Conservation (phyloP, 805 yeast species). For the Metschnikowia henanensis region DNA sequence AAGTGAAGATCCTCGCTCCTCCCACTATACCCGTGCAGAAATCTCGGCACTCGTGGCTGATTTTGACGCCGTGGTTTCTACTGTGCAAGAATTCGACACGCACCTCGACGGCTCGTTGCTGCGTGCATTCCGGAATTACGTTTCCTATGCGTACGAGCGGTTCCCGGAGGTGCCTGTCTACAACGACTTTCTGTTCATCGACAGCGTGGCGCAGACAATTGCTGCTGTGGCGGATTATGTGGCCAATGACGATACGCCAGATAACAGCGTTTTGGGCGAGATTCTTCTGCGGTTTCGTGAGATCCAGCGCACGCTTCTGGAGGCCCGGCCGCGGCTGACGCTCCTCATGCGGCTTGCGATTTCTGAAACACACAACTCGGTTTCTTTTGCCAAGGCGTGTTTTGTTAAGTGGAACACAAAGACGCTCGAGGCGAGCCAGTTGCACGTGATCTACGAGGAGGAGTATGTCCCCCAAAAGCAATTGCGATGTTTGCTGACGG, state of each 20-base stretch:
- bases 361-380: slow-evolving; percentile 14
- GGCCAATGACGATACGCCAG: slow-evolving; percentile 23
- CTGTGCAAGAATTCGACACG: slow-evolving; percentile 27
- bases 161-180: slow-evolving; percentile 19
- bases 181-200: slow-evolving; percentile 25
- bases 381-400: not conserved
- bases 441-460: slow-evolving; percentile 13
- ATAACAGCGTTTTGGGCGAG: slow-evolving; percentile 19
- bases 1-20: not conserved
- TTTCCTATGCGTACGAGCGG: slow-evolving; percentile 21
- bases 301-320: slow-evolving; percentile 18
- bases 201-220: slow-evolving; percentile 20
- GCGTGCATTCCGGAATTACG: slow-evolving; percentile 23
- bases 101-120: slow-evolving; percentile 26
- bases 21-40: not conserved
- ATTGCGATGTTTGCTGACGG: not conserved
- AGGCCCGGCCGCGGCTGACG: slow-evolving; percentile 17
- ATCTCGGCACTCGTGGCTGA: slow-evolving; percentile 11
- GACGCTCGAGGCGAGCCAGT: slow-evolving; percentile 13
- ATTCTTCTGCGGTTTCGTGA: slow-evolving; percentile 24
- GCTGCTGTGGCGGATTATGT: slow-evolving; percentile 31
- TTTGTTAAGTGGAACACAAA: slow-evolving; percentile 25
- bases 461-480: slow-evolving; percentile 8
- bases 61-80: slow-evolving; percentile 21
- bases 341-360: slow-evolving; percentile 33